phyloP scores from a whole-genome alignment of 1,284 basidiomycete species.

The Tausonia pullulans region DNA sequence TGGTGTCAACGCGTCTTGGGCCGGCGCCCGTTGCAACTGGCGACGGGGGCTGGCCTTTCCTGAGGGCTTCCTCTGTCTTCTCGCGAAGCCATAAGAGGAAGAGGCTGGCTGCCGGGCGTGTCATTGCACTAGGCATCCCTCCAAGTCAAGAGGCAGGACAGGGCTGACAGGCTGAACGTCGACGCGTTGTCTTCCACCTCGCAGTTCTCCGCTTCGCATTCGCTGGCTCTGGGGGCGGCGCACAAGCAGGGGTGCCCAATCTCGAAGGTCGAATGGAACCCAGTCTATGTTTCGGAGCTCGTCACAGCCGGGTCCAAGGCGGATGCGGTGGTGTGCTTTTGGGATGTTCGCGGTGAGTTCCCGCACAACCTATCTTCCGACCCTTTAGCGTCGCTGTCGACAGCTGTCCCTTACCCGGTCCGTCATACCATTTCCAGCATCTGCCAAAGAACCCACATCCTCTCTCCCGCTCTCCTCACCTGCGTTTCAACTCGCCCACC shows the following conservation, averaged over 20 bases:
- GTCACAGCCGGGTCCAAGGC: not conserved
- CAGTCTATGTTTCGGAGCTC: not conserved
- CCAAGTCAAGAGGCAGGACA: not conserved
- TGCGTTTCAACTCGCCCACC: not conserved
- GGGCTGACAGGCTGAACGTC: not conserved
- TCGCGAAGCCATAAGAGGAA: not conserved
- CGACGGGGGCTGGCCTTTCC: too few relatives aligned
- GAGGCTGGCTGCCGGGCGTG: too few relatives aligned
- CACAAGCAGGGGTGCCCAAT: not conserved
- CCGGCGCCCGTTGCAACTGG: too few relatives aligned
- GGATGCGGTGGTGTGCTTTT: not conserved
- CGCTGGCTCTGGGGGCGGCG: not conserved
- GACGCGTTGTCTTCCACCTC: not conserved
- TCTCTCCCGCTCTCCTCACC: not conserved
- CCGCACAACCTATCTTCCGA: not conserved
- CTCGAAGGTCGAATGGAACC: not conserved
- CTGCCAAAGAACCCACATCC: not conserved
- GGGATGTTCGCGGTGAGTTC: slow-evolving; percentile 1
- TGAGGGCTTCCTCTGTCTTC: not conserved
- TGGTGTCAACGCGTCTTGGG: not conserved
- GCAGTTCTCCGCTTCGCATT: not conserved
- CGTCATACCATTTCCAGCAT: not conserved
- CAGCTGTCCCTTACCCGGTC: not conserved
- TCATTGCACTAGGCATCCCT: too few relatives aligned
- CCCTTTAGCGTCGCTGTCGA: not conserved